Base-by-base conservation (phyloP, 2,329 filamentous ascomycete genomes). In the Aplosporella prunicola region DNA sequence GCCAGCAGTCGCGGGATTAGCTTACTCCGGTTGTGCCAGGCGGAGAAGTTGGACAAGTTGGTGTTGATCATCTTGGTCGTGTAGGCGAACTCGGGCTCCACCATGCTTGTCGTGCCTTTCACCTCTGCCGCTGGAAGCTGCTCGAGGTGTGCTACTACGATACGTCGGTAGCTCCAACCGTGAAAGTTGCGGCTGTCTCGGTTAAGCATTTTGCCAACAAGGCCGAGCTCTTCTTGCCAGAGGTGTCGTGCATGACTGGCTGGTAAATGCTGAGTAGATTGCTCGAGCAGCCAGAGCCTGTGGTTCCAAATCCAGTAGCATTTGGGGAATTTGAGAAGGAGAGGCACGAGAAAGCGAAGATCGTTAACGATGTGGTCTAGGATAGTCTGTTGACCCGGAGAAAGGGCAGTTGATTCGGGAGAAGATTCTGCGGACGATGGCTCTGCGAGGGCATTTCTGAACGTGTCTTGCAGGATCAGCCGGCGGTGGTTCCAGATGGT, bases 281-380 rank as follows among this genome's bases (percentile, higher is more conserved):
- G 75, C 38, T 80, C 67, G 10, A 98, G 68, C 3, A 89, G 67
- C 88, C 91, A 98, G 30, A 81, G 63, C 18, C 91, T 80, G 61
- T 95, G 89, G 50, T 94, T 93, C 91, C 91, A 98, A 52, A 98
- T 89, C 89, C 91, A 96, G 66, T 98, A 98, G 69, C 91, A 96
- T 60, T 98, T 98, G 5, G 91, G 91, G 47, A 78, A 89, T 47
- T 86, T 77, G 46, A 84, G 72, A 33, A 98, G 73, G 14, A 98
- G 71, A 1, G 85, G 84, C 26, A 95, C 75, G 22, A 89, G 79
- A 53, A 95, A 94, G 32, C 67, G 65, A 22, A 98, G 69, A 56
- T 98, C 91, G 39, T 73, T 67, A 31, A 74, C 72, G 43, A 96
- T 71, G 20, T 80, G 55, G 3, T 76, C 63, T 27, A 66, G 57